Percentiles rank a stretch among this genome's conserved stretches.
phyloP scores from a whole-genome alignment of 2,329 filamentous ascomycete genomes.

The Aureobasidium sp. region DNA sequence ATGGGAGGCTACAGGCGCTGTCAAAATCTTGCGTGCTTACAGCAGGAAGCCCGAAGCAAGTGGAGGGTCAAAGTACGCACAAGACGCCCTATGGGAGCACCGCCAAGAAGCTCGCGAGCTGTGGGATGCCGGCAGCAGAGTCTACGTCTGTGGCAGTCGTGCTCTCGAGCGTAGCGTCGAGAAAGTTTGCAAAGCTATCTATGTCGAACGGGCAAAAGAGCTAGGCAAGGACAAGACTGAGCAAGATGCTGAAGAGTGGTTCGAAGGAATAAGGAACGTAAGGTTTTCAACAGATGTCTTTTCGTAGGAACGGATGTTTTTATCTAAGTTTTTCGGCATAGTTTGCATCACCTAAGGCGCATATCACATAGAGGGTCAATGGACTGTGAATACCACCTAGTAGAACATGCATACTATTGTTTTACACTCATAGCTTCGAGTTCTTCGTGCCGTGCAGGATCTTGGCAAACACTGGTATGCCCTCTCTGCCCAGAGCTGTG shows the following conservation, averaged over 20 bases:
- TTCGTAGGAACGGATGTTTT: constrained; percentile 19
- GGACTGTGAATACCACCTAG: background rate
- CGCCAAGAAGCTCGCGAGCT: constrained; percentile 35
- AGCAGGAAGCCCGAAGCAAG: background rate
- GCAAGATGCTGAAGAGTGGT: constrained; percentile 19
- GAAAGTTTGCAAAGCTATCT: constrained; percentile 33
- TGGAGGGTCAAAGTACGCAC: constrained; percentile 26
- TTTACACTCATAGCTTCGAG: background rate
- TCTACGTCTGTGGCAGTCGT: constrained; percentile 57
- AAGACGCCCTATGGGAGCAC: constrained; percentile 39
- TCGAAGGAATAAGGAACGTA: constrained; percentile 17
- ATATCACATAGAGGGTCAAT: background rate
- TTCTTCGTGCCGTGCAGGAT: constrained; percentile 33
- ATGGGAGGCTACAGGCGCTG: constrained; percentile 17
- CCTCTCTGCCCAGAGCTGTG: constrained; percentile 58
- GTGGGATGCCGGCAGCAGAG: constrained; percentile 42
- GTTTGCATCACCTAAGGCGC: background rate
- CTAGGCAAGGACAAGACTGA: constrained; percentile 26
- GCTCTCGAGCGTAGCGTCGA: constrained; percentile 38
- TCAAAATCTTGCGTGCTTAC: constrained; percentile 27
- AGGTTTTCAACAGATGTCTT: constrained; percentile 13
- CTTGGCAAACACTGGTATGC: constrained; percentile 52
- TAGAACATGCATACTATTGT: background rate
- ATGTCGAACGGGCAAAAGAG: constrained; percentile 29
- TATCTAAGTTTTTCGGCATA: constrained; percentile 16